These are phyloP conservation scores for Crinitomyces ghanaensis DNA, from an alignment of 805 yeast genomes.

Conservation along the genomic window DNA sequence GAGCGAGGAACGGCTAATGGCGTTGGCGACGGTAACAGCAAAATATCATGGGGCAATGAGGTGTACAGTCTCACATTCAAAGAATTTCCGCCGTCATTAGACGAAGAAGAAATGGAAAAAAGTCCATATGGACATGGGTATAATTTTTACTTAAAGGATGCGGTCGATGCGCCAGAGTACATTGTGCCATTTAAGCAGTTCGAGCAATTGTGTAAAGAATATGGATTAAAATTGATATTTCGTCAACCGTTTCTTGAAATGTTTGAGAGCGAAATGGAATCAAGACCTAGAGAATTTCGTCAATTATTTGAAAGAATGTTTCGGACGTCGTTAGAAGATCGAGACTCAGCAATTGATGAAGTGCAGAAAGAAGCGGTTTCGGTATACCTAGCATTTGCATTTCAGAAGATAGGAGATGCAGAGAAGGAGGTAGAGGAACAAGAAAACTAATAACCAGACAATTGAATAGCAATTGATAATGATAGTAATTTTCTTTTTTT, in stretches of 20 bases:
- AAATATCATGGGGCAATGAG: slow-evolving; percentile 90
- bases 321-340: slow-evolving; percentile 51
- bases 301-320: slow-evolving; percentile 21
- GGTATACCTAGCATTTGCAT: slow-evolving; percentile 77
- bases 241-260: slow-evolving; percentile 72
- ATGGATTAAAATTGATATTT: slow-evolving; percentile 58
- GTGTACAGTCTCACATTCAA: slow-evolving; percentile 74
- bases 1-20: slow-evolving; percentile 30
- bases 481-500: too few relatives aligned
- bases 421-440: too few relatives aligned
- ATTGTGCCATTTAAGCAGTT: slow-evolving; percentile 90
- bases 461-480: too few relatives aligned
- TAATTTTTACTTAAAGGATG: slow-evolving; percentile 74
- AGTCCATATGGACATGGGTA: slow-evolving; percentile 78
- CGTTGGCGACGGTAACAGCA: slow-evolving; percentile 41
- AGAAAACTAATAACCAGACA: too few relatives aligned
- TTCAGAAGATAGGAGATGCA: slow-evolving; percentile 38
- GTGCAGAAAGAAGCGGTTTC: slow-evolving; percentile 79
- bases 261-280: slow-evolving; percentile 69
- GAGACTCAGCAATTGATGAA: slow-evolving; percentile 77
- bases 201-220: slow-evolving; percentile 73
- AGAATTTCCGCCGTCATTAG: slow-evolving; percentile 54
- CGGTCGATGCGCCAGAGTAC: slow-evolving; percentile 93
- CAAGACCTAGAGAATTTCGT: slow-evolving; percentile 23
- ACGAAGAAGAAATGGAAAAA: slow-evolving; percentile 49